Evolutionary conservation across 2,329 filamentous ascomycete genomes (phyloP).

Genomic region (Lomentospora prolificans): DNA sequence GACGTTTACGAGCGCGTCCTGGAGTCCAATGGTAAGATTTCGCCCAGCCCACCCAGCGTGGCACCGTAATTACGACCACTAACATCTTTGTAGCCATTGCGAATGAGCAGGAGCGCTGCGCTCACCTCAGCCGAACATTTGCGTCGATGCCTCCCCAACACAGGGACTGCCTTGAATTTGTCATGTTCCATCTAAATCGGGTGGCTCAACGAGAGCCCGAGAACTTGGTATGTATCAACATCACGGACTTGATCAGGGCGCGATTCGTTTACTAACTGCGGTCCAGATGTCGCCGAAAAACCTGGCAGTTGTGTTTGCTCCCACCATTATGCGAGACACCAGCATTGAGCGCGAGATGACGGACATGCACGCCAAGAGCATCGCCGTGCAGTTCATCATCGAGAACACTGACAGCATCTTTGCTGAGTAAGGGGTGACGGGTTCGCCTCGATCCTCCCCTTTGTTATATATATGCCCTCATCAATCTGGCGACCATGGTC

Average conservation of each 20-base stretch:
- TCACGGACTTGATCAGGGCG: no score
- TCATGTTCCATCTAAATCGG: constrained; percentile 85
- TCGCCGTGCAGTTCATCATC: constrained; percentile 84
- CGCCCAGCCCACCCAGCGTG: no score
- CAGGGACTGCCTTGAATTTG: constrained; percentile 80
- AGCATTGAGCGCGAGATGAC: constrained; percentile 91
- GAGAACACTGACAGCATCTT: constrained; percentile 84
- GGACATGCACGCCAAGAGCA: constrained; percentile 89
- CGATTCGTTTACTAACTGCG: no score
- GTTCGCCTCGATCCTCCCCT: neutral
- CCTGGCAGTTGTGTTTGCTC: constrained; percentile 91
- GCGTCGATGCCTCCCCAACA: constrained; percentile 73
- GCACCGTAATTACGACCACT: no score
- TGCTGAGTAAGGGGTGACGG: constrained; percentile 25
- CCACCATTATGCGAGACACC: constrained; percentile 89
- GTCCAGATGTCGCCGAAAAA: constrained; percentile 88
- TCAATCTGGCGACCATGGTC: neutral
- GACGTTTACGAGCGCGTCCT: constrained; percentile 85
- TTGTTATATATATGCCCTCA: neutral
- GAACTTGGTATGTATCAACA: constrained; percentile 59
- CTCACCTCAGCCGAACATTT: constrained; percentile 63
- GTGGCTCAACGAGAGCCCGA: constrained; percentile 75
- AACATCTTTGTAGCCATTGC: constrained; percentile 42
- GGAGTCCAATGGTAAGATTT: constrained; percentile 60
- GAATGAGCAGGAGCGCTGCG: constrained; percentile 57